Percentiles rank a stretch among this genome's conserved stretches.
Evolutionary conservation across 352 stramenopile genomes (phyloP).

Genomic region (Globisporangium parvum): DNA sequence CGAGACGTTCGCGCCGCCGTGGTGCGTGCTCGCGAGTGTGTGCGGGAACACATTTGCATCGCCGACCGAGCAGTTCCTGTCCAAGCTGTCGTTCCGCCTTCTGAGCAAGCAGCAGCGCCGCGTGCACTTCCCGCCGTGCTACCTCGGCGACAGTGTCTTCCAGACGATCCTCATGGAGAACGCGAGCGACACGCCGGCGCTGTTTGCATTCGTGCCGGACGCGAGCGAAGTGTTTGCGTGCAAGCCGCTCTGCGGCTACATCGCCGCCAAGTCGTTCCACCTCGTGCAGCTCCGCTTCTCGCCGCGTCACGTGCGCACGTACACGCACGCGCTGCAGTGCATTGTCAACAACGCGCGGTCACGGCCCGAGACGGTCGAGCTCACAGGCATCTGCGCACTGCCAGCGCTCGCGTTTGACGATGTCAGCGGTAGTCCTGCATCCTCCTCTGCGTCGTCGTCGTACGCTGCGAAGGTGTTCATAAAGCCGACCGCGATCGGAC

Average conservation of each 20-base stretch:
- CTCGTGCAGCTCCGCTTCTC: constrained; percentile 78
- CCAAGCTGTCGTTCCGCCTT: constrained; percentile 69
- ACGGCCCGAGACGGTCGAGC: constrained; percentile 47
- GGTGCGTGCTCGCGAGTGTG: constrained; percentile 68
- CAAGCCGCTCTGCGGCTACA: constrained; percentile 61
- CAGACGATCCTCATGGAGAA: constrained; percentile 88
- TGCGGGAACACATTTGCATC: constrained; percentile 87
- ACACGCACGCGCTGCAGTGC: constrained; percentile 53
- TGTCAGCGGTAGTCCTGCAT: constrained; percentile 7
- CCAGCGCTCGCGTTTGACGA: constrained; percentile 46
- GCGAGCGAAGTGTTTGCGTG: constrained; percentile 56
- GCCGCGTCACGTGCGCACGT: constrained; percentile 38
- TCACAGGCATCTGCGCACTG: constrained; percentile 48
- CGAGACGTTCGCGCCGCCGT: constrained; percentile 88
- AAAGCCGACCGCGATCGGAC: constrained; percentile 78
- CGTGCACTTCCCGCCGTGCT: constrained; percentile 83
- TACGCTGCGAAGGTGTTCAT: constrained; percentile 58
- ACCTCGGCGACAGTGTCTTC: constrained; percentile 85
- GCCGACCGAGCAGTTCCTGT: constrained; percentile 80
- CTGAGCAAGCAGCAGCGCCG: constrained; percentile 26
- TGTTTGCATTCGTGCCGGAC: constrained; percentile 81
- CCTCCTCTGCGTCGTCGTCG: constrained; percentile 5
- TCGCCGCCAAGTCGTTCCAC: constrained; percentile 72
- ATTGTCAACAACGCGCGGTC: constrained; percentile 61
- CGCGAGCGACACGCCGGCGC: constrained; percentile 78